Evolutionary conservation across 2,329 filamentous ascomycete genomes (phyloP), one percentile per base, ranked within the genome.

Genomic region (Incumbomyces lentus): DNA sequence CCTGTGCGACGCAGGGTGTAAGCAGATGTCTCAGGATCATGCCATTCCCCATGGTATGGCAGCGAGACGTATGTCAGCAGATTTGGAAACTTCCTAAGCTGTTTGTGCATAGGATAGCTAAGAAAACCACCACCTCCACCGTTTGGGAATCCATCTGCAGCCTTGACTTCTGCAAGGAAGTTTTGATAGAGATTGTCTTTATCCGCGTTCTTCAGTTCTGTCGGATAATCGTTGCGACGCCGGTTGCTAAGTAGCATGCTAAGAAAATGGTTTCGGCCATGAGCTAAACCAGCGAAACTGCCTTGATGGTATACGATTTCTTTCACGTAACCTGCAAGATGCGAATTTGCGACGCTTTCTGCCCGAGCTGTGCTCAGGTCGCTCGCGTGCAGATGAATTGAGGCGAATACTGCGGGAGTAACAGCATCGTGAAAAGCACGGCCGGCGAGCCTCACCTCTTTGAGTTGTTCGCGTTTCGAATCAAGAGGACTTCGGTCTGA

Each of bases 231-330:
- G 12, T 44, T 14, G 7, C 40, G 30, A 17, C 31, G 40, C 22
- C 19, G 30, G 26, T 44, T 31, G 32, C 40, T 44, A 7, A 13
- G 14, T 7, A 44, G 31, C 17, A 19, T 44, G 2, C 30, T 44
- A 11, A 35, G 30, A 19, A 44, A 44, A 6, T 12, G 14, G 11
- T 17, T 19, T 16, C 12, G 30, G 12, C 35, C 3, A 12, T 14
- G 16, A 22, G 8, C 22, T n/a, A 6, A 22, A 22, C 18, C 8
- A 5, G 14, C 30, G 22, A 44, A 44, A 7, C 14, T 44, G 11
- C 40, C 40, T 12, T 35, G 14, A 36, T 44, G 40, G 14, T 44
- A 17, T 7, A 44, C 40, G n/a, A 44, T 35, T 31, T 44, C 40
- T n/a, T 22, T 35, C 11, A 44, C 40, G n/a, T 44, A 32, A 33